Evolutionary conservation across 495 filamentous ascomycete species (phyloP).

Genomic region (Pyrenula massariospora): DNA sequence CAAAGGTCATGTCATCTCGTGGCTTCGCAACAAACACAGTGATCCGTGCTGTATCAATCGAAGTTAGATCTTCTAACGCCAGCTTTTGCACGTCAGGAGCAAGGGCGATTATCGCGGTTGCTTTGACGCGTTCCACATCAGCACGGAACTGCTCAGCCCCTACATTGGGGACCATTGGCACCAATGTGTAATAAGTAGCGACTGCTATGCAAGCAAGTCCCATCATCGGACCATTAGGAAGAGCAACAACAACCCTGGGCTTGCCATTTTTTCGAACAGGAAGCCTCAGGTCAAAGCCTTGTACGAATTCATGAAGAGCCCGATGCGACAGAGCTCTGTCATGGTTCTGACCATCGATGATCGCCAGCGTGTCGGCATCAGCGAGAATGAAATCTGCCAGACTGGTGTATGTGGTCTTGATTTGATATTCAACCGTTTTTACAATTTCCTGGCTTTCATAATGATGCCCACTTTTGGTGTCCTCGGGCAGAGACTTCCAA

Average conservation of each 20-base stretch:
- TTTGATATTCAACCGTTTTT: neutral
- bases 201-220: slow-evolving; percentile 7
- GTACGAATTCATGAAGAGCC: neutral
- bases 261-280: slow-evolving; percentile 1
- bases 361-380: neutral
- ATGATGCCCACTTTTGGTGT: neutral
- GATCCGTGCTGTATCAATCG: slow-evolving; percentile 1
- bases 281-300: neutral
- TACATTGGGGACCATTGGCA: slow-evolving; percentile 11
- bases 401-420: neutral
- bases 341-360: neutral
- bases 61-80: slow-evolving; percentile 5
- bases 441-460: neutral
- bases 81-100: slow-evolving; percentile 11
- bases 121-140: slow-evolving; percentile 10
- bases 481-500: neutral
- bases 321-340: neutral
- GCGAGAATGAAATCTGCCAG: neutral
- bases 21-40: slow-evolving; percentile 5
- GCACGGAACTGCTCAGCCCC: slow-evolving; percentile 11
- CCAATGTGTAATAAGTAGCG: slow-evolving; percentile 10
- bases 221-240: slow-evolving; percentile 8
- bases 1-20: slow-evolving; percentile 10
- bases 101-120: slow-evolving; percentile 12
- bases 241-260: slow-evolving; percentile 11